phyloP scores from a whole-genome alignment of 257 asterid genomes.

The Sherardia arvensis region DNA sequence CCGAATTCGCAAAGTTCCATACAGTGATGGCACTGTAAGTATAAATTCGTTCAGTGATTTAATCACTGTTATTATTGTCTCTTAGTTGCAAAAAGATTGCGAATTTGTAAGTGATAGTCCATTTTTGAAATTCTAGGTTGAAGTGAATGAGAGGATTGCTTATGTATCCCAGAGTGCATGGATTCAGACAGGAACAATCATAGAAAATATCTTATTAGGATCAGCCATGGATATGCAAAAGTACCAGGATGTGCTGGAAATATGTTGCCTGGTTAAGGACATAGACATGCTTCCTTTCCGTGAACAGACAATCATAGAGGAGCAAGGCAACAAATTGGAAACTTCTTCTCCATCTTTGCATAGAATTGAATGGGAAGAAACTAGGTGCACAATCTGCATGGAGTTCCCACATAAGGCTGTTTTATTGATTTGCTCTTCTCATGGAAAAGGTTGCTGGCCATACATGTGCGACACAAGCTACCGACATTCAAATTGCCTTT shows the following conservation, averaged over 20 bases:
- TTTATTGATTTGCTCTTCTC: too few relatives aligned
- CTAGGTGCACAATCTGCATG: slow-evolving; percentile 62
- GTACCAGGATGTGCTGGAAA: slow-evolving; percentile 26
- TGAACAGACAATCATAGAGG: slow-evolving; percentile 28
- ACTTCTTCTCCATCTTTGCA: slow-evolving; percentile 23
- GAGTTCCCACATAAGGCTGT: slow-evolving; percentile 20
- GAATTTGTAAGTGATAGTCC: too few relatives aligned
- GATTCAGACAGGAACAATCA: slow-evolving; percentile 35
- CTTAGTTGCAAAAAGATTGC: too few relatives aligned
- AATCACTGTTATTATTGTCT: too few relatives aligned
- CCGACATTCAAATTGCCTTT: too few relatives aligned
- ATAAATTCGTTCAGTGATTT: background rate
- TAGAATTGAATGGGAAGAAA: slow-evolving; percentile 61
- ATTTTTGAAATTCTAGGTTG: slow-evolving; percentile 17
- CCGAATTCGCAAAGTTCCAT: slow-evolving; percentile 35
- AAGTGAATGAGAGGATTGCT: slow-evolving; percentile 24
- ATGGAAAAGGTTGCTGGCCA: too few relatives aligned
- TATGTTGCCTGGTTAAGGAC: slow-evolving; percentile 25
- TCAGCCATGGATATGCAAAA: slow-evolving; percentile 17
- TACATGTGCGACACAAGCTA: too few relatives aligned
- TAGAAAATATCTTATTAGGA: slow-evolving; percentile 29
- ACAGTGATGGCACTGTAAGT: slow-evolving; percentile 26
- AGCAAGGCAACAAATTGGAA: slow-evolving; percentile 21
- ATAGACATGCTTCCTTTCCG: slow-evolving; percentile 27
- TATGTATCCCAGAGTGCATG: slow-evolving; percentile 34